Conservation (phyloP, 495 filamentous ascomycete genomes). For the Thozetella sp. region DNA sequence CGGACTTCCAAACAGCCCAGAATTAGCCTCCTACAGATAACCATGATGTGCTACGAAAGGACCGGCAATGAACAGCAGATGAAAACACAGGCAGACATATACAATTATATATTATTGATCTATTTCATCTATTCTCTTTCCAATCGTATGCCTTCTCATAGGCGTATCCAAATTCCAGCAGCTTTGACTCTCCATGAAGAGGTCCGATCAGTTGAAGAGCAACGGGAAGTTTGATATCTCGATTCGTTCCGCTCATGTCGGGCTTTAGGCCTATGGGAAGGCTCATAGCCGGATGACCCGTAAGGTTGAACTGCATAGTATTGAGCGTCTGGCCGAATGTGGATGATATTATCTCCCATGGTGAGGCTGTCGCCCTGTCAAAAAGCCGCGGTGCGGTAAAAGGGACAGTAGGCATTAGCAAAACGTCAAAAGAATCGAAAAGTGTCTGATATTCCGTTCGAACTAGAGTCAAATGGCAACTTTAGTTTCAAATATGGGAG, state of each 20-base stretch:
- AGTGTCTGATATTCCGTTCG: background rate
- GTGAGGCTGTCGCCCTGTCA: background rate
- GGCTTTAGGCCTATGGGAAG: background rate
- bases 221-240: background rate
- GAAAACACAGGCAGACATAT: no score
- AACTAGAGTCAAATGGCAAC: no score
- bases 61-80: no score
- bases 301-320: background rate
- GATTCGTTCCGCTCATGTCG: background rate
- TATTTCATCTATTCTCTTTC: background rate
- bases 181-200: background rate
- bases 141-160: background rate
- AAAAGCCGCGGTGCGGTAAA: background rate
- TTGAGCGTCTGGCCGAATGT: background rate
- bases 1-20: no score
- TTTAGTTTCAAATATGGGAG: no score
- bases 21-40: no score
- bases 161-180: background rate
- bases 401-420: background rate
- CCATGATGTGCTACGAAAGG: background rate
- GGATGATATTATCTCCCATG: background rate
- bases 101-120: no score
- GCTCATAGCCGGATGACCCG: background rate
- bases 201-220: background rate
- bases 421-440: background rate